Base-by-base conservation (phyloP, 345 rosid genomes). In the Brassica rapa region DNA sequence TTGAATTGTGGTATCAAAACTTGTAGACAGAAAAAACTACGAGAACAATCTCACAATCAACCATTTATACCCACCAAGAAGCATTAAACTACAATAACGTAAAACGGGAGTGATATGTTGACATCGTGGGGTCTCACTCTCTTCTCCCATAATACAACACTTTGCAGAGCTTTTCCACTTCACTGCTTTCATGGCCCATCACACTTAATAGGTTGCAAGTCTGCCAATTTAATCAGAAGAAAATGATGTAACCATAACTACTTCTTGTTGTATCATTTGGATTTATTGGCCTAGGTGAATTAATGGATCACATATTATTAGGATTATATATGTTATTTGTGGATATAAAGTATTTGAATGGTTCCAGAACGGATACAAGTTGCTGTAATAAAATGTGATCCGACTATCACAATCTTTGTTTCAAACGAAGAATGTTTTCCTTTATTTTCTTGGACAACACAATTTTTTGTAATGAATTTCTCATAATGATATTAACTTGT, bases 71-170 rank as follows among this genome's bases (percentile, higher is more conserved):
- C 66, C 39, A 56, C 66, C 8, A 55, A 14, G 14, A 51, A 51
- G 57, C 35, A 32, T 3, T 63, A 21, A 49, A 14, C 37, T 53
- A 37, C 71, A 23, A 9, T 33, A 39, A 21, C n/a, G n/a, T 1
- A 76, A 30, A 61, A 61, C 35, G 69, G 12, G 37, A 32, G 80
- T 76, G 74, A 68, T n/a, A 59, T 75, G 66, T 56, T 67, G 43
- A 41, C 55, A 77, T 39, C 55, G 0, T 0, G 70, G 74, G 80
- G 75, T 70, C 80, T 62, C 66, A 15, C 43, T 49, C 64, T 32
- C 21, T 49, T 12, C 73, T 46, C n/a, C 62, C 19, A 61, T 32
- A 21, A 76, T 68, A 69, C 39, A 61, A 69, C 19, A 32, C 9
- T 21, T 43, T 19, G 32, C 53, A 61, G 70, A 77, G 62, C 37